Conservation (phyloP, 2,329 filamentous ascomycete genomes). For the Trichoderma pleuroti region DNA sequence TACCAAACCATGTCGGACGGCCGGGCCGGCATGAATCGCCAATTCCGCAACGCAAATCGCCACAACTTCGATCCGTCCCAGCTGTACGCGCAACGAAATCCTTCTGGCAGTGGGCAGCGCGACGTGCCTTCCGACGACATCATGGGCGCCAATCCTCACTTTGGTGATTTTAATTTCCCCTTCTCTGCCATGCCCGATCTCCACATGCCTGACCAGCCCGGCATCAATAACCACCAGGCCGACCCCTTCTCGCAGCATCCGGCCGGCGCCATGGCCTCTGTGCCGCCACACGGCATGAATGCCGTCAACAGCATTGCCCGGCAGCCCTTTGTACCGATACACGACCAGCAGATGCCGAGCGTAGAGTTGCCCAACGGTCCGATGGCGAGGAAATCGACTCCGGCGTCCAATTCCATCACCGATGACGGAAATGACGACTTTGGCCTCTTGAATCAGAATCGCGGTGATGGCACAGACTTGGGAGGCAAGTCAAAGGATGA, state of each 20-base stretch:
- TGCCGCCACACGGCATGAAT: slow-evolving; percentile 23
- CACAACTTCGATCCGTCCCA: slow-evolving; percentile 28
- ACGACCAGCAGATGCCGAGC: slow-evolving; percentile 28
- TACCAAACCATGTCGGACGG: slow-evolving; percentile 31
- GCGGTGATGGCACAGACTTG: slow-evolving; percentile 52
- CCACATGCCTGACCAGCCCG: slow-evolving; percentile 33
- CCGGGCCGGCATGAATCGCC: slow-evolving; percentile 30
- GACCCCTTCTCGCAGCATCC: slow-evolving; percentile 37
- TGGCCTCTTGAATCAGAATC: slow-evolving; percentile 45
- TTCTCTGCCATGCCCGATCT: slow-evolving; percentile 39
- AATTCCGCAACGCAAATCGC: slow-evolving; percentile 31
- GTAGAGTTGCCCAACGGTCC: slow-evolving; percentile 45
- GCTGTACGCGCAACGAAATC: slow-evolving; percentile 25
- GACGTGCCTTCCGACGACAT: slow-evolving; percentile 28
- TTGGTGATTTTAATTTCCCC: slow-evolving; percentile 52
- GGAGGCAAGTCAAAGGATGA: slow-evolving; percentile 54
- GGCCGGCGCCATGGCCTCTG: slow-evolving; percentile 22
- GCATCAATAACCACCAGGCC: slow-evolving; percentile 31
- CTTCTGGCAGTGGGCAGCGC: slow-evolving; percentile 25
- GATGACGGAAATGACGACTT: slow-evolving; percentile 60
- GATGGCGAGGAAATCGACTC: slow-evolving; percentile 42
- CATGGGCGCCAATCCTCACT: slow-evolving; percentile 45
- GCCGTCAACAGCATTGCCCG: slow-evolving; percentile 22
- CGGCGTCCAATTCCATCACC: slow-evolving; percentile 42
- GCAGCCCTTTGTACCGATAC: slow-evolving; percentile 25